These are phyloP conservation scores for Coffea eugenioides DNA, from an alignment of 257 asterid genomes.

Conservation along the genomic window DNA sequence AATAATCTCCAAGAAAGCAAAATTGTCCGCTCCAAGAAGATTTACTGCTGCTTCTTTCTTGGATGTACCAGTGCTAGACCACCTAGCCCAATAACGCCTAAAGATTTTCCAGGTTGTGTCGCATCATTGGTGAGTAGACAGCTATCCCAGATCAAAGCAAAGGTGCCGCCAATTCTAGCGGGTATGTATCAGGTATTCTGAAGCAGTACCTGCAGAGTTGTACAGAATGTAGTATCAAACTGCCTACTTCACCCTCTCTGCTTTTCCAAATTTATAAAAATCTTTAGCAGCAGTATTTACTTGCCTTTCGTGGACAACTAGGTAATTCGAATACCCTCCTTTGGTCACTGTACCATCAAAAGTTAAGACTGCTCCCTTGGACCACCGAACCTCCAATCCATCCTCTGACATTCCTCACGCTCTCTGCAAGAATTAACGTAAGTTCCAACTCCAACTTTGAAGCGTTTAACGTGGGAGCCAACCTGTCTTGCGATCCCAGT, in stretches of 20 bases:
- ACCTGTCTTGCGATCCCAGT: conserved; percentile 64
- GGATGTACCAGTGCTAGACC: conserved; percentile 87
- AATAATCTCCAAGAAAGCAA: conserved; percentile 38
- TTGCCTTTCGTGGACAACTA: conserved; percentile 75
- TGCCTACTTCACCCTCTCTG: too few species aligned
- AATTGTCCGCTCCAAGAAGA: conserved; percentile 76
- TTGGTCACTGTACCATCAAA: conserved; percentile 88
- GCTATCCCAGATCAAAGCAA: conserved; percentile 95
- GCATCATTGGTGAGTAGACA: conserved; percentile 79
- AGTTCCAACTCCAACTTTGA: conserved; percentile 90
- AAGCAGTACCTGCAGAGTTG: conserved; percentile 62
- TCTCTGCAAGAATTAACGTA: conserved; percentile 86
- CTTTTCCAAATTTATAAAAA: background rate
- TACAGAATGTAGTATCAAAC: too few species aligned
- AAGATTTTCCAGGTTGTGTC: conserved; percentile 80
- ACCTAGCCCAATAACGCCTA: conserved; percentile 89
- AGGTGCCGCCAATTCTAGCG: conserved; percentile 78
- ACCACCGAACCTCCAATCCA: conserved; percentile 58
- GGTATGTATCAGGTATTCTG: conserved; percentile 66
- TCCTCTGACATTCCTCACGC: conserved; percentile 61
- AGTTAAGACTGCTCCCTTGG: conserved; percentile 56
- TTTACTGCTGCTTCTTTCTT: conserved; percentile 73
- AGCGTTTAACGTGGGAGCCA: conserved; percentile 57
- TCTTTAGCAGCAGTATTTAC: conserved; percentile 6
- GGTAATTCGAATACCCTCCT: conserved; percentile 82